phyloP scores from a whole-genome alignment of 176 grass and related monocot genomes.

The Oryza brachyantha region DNA sequence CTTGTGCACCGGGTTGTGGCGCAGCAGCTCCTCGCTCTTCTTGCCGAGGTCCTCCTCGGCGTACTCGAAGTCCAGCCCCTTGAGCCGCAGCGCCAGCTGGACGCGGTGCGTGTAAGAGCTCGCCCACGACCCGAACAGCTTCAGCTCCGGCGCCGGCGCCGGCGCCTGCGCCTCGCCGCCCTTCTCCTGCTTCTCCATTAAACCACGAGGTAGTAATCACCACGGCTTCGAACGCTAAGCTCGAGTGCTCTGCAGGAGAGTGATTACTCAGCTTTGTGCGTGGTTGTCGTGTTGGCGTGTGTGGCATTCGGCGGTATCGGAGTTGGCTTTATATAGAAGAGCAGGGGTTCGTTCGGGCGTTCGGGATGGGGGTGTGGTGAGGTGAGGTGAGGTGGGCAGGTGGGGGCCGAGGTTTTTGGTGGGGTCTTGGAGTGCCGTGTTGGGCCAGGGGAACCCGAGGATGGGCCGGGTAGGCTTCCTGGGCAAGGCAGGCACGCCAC shows the following conservation, averaged over 20 bases:
- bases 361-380: no score
- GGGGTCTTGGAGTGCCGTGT: background rate
- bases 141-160: slow-evolving; percentile 16
- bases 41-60: slow-evolving; percentile 68
- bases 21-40: slow-evolving; percentile 66
- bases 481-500: slow-evolving; percentile 36
- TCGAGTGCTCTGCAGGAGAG: no score
- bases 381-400: no score
- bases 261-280: background rate
- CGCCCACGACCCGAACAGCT: slow-evolving; percentile 78
- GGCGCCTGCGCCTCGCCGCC: background rate
- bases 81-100: slow-evolving; percentile 77
- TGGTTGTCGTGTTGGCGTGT: background rate
- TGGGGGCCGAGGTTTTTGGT: background rate
- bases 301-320: background rate
- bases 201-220: background rate
- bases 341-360: no score
- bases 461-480: slow-evolving; percentile 31
- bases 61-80: slow-evolving; percentile 69
- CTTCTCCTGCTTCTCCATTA: background rate
- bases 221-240: background rate
- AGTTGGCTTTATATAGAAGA: slow-evolving; percentile 40
- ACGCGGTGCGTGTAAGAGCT: slow-evolving; percentile 94
- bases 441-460: slow-evolving; percentile 30
- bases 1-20: slow-evolving; percentile 70